Base-by-base conservation (phyloP, 495 filamentous ascomycete genomes). In the Cairneyella variabilis region DNA sequence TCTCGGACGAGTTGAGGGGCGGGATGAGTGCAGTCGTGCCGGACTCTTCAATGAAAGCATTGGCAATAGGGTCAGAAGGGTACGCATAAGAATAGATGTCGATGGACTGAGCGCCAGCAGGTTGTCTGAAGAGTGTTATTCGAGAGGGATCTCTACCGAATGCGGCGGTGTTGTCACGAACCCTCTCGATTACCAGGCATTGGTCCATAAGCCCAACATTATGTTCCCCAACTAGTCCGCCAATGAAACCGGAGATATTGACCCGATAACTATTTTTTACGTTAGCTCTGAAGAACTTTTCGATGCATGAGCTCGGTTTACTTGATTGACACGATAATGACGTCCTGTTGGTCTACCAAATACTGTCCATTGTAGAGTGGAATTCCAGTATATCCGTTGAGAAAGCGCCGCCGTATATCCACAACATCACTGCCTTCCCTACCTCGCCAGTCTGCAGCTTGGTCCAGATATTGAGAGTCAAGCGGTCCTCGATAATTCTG, bases 241-340 rank as follows among this genome's bases (percentile, higher is more conserved):
- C 58, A 0, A 43, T 48, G 21, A 57, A 61, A 12, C 58, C 58
- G n/a, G 57, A 53, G 52, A 87, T 77, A 62, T 83, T 83, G 46
- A 85, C 56, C 5, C 84, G 81, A 62, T 86, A 85, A 65, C 77
- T 79, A 32, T 45, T 21, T 34, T 18, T 34, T 18, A 37, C 7
- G 17, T 25, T 12, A 46, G 21, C 38, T 34, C 26, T 20, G 20
- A 17, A 26, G 1, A 32, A 9, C 12, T 36, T 16, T 16, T 20
- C 16, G 12, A 22, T 10, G 44, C 12, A 34, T 10, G n/a, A 32
- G 7, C n/a, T 12, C 18, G 18, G 30, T 51, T 41, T 28, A 59
- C 60, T 85, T 85, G 64, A 84, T 73, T 4, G 72, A 71, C 12
- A 86, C 78, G 49, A 86, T 76, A 18, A 88, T 70, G 22, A 84